A percentile compares a stretch with the other conserved stretches of the same genome.
Conservation (phyloP, 2,329 filamentous ascomycete genomes). For the Xylariaceae sp. region DNA sequence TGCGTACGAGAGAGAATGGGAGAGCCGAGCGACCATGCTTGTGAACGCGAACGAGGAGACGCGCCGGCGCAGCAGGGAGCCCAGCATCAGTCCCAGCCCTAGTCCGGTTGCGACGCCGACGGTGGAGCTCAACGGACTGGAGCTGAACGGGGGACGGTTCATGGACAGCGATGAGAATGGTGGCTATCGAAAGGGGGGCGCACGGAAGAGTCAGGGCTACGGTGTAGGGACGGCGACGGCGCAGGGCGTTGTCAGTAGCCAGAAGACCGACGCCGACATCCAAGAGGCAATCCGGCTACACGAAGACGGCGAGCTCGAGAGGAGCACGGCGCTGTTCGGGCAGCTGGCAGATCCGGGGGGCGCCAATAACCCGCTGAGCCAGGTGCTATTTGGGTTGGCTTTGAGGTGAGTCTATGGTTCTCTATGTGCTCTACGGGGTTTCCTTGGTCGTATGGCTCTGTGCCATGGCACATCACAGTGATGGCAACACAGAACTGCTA, state of each 20-base stretch:
- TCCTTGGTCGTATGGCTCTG: no score
- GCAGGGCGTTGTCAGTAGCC: slow-evolving; percentile 39
- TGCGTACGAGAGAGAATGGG: slow-evolving; percentile 71
- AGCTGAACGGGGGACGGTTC: slow-evolving; percentile 14
- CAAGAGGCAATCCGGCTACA: slow-evolving; percentile 95
- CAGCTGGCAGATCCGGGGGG: slow-evolving; percentile 73
- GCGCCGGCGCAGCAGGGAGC: slow-evolving; percentile 35
- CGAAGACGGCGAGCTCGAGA: slow-evolving; percentile 73
- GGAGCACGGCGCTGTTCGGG: slow-evolving; percentile 82
- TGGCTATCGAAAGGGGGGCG: not conserved
- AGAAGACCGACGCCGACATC: slow-evolving; percentile 65
- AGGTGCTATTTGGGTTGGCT: slow-evolving; percentile 92
- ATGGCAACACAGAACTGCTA: no score
- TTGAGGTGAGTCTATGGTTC: slow-evolving; percentile 58
- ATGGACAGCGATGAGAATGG: slow-evolving; percentile 6
- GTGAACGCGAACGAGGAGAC: slow-evolving; percentile 57
- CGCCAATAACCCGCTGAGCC: slow-evolving; percentile 86
- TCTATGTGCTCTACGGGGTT: no score
- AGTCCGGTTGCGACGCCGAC: slow-evolving; percentile 28
- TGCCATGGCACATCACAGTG: no score
- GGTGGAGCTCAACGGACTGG: slow-evolving; percentile 26
- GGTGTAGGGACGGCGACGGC: slow-evolving; percentile 3
- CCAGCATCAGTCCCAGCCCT: slow-evolving; percentile 14
- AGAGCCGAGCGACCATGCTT: slow-evolving; percentile 86
- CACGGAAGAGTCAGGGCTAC: not conserved